Evolutionary conservation across 345 rosid species (phyloP).

Genomic region (Gossypium sturtianum): DNA sequence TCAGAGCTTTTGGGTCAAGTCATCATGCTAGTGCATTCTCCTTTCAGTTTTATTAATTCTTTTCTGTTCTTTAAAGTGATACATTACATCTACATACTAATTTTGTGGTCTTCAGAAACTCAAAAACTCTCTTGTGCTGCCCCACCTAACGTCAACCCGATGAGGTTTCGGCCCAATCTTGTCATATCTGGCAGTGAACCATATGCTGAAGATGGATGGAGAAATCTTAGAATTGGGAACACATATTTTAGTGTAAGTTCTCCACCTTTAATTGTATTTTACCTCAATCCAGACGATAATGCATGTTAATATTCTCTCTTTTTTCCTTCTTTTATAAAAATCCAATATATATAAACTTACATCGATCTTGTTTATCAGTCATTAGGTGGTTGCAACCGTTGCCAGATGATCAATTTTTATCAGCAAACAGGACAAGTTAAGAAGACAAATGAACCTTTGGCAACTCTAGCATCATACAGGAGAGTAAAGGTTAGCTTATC

Average conservation of each 20-base stretch:
- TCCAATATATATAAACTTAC: background rate
- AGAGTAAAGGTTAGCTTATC: conserved; percentile 59
- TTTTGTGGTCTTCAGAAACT: conserved; percentile 3
- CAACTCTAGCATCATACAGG: conserved; percentile 81
- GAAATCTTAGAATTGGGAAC: conserved; percentile 54
- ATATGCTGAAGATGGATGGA: conserved; percentile 83
- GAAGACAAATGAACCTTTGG: conserved; percentile 76
- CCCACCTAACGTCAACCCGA: conserved; percentile 35
- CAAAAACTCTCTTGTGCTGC: conserved; percentile 14
- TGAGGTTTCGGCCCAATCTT: conserved; percentile 86
- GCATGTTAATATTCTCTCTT: background rate
- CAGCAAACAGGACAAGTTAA: conserved; percentile 49
- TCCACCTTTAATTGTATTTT: background rate
- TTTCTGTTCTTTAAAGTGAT: background rate
- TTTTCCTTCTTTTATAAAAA: background rate
- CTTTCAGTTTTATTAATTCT: background rate
- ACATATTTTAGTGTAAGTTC: conserved; percentile 51
- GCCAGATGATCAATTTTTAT: conserved; percentile 70
- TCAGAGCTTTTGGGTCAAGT: no score
- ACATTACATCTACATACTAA: background rate
- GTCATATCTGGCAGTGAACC: conserved; percentile 74
- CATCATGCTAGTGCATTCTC: background rate
- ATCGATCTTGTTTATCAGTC: conserved; percentile 35
- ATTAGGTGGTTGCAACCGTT: conserved; percentile 88
- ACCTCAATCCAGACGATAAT: background rate